Conservation (phyloP, 2,329 filamentous ascomycete species). For the Neofusicoccum ribis region DNA sequence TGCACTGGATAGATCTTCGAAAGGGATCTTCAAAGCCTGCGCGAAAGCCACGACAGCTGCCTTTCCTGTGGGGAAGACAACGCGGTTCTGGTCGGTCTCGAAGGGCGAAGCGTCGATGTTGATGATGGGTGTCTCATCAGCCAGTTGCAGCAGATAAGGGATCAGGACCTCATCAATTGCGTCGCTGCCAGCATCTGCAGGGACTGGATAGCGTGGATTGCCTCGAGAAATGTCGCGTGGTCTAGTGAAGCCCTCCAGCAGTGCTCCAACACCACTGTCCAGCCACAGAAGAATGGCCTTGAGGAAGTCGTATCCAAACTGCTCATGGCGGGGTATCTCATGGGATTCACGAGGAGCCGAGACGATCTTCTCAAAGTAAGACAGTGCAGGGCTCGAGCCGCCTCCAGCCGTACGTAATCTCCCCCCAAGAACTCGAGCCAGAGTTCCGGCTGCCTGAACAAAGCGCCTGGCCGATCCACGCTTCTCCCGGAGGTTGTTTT, state of each 20-base stretch:
- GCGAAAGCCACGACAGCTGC: conserved; percentile 60
- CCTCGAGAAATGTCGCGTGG: conserved; percentile 24
- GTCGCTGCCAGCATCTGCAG: conserved; percentile 49
- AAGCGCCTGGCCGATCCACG: conserved; percentile 60
- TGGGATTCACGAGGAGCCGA: conserved; percentile 43
- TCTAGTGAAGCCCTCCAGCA: conserved; percentile 58
- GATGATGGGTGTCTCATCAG: conserved; percentile 49
- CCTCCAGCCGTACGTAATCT: conserved; percentile 47
- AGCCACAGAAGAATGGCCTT: conserved; percentile 65
- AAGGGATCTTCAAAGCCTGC: conserved; percentile 53
- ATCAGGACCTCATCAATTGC: conserved; percentile 59
- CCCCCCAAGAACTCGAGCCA: conserved; percentile 58
- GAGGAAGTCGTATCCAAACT: conserved; percentile 65
- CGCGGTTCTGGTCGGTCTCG: conserved; percentile 54
- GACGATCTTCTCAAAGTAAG: conserved; percentile 48
- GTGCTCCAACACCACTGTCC: conserved; percentile 56
- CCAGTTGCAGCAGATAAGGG: conserved; percentile 58
- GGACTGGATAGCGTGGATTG: conserved; percentile 53
- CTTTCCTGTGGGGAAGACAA: conserved; percentile 54
- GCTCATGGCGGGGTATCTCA: conserved; percentile 40
- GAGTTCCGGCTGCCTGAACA: conserved; percentile 61
- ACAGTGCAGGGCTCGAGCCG: conserved; percentile 33
- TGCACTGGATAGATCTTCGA: conserved; percentile 50
- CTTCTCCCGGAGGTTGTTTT: conserved; percentile 57
- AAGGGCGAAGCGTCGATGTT: conserved; percentile 61